Base-by-base conservation (phyloP, 2,329 filamentous ascomycete species). In the Seiridium unicorne region DNA sequence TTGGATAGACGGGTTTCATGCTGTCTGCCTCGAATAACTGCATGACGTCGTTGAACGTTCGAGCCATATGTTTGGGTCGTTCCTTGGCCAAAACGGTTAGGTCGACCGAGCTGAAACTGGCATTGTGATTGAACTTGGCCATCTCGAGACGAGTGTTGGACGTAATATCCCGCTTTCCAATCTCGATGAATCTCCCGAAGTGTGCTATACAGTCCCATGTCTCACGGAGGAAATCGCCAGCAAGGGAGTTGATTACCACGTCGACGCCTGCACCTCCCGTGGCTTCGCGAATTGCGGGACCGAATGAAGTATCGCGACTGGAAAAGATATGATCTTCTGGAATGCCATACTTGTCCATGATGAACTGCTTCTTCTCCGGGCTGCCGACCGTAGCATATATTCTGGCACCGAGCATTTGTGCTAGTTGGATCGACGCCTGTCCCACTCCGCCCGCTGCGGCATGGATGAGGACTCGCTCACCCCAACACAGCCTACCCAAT, bases 21-120 rank as follows among this genome's bases (percentile, higher is more conserved):
- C 67, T 68, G 18, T 63, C 59, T 26, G 65, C 66, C 9, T 65
- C 61, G 58, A 72, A 63, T 3, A 72, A 62, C 38, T 66, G 67
- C 4, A 68, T 64, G 11, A 72, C 66, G 31, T 67, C 64, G 1
- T 53, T 58, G 35, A 72, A 64, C 2, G 70, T 59, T 10, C 61
- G 59, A 10, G 64, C 62, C 42, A 73, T 65, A 9, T 69, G 53
- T 42, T 57, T 58, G 0, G 71, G 71, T 3, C 70, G 60, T 55
- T 71, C 67, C 32, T 63, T 60, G 26, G 77, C 73, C 4, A 85
- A 64, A 1, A 75, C 69, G 40, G 79, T 74, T 48, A 81, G 67
- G 60, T 83, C 79, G 0, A 82, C 73, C 0, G 79, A 77, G 61
- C 76, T 73, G 63, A 80, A 81, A 38, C 75, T 79, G 36, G 75